These are phyloP conservation scores for Colletotrichum spinosum DNA, from an alignment of 2,329 filamentous ascomycete species.

Conservation along the genomic window DNA sequence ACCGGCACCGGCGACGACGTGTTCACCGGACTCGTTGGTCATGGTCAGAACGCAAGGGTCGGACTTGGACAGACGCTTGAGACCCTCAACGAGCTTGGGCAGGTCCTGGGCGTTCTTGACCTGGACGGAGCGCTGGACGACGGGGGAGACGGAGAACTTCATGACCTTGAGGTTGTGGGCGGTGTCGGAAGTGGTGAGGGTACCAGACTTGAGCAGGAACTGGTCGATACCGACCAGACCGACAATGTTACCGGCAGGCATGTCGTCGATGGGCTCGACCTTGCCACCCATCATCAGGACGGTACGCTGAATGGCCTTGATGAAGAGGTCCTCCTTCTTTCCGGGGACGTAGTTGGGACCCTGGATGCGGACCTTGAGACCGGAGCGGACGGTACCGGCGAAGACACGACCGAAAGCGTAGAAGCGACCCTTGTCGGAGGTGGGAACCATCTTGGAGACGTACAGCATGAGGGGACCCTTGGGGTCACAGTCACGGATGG, in stretches of 20 bases:
- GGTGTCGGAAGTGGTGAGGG: constrained; percentile 94
- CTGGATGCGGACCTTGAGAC: constrained; percentile 99
- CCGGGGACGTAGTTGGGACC: constrained; percentile 98
- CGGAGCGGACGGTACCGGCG: constrained; percentile 96
- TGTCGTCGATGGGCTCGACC: constrained; percentile 98
- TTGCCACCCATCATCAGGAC: constrained; percentile 99
- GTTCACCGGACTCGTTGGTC: constrained; percentile 94
- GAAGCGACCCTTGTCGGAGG: constrained; percentile 99
- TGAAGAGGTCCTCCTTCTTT: constrained; percentile 98
- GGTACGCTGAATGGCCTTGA: constrained; percentile 99
- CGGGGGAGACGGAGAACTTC: constrained; percentile 99
- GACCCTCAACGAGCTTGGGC: constrained; percentile 99
- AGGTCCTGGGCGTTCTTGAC: constrained; percentile 99
- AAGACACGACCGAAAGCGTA: constrained; percentile 99
- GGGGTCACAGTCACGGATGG: constrained; percentile 98
- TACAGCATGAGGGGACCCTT: constrained; percentile 99
- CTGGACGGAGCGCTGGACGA: constrained; percentile 98
- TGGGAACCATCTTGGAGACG: constrained; percentile 99
- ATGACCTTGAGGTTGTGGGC: constrained; percentile 99
- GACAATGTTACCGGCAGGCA: constrained; percentile 99
- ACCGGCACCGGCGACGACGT: constrained; percentile 98
- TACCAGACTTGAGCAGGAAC: constrained; percentile 99
- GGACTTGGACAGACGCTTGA: constrained; percentile 99
- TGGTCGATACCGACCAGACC: constrained; percentile 99
- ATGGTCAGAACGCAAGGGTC: constrained; percentile 96